phyloP scores from a whole-genome alignment of 768 basidiomycete genomes.

The Boletus pseudo-olivaceus region DNA sequence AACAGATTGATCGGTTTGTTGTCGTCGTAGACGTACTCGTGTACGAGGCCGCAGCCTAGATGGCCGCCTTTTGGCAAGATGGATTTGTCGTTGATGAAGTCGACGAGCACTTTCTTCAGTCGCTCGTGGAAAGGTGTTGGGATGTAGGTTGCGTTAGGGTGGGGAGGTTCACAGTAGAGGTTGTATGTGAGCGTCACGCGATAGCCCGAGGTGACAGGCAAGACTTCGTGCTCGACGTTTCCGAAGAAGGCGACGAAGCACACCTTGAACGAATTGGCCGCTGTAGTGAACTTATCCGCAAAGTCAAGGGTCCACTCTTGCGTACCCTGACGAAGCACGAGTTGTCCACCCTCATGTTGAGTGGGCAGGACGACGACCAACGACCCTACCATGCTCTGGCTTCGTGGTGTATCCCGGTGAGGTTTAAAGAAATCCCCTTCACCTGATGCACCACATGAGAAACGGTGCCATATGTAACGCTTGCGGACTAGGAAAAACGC shows the following conservation, averaged over 20 bases:
- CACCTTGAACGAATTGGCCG: not conserved
- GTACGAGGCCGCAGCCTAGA: conserved; percentile 34
- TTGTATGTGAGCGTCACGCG: conserved; percentile 45
- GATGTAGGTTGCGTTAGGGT: not conserved
- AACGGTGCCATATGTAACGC: not conserved
- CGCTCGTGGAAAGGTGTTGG: not conserved
- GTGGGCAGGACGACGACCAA: conserved; percentile 50
- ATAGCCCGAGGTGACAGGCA: conserved; percentile 37
- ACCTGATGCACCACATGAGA: not conserved
- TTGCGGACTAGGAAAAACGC: not conserved
- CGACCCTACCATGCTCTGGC: conserved; percentile 46
- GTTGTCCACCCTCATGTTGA: conserved; percentile 7
- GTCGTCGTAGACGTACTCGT: conserved; percentile 25
- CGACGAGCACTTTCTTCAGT: not conserved
- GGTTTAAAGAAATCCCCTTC: conserved; percentile 1
- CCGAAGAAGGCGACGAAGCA: conserved; percentile 43
- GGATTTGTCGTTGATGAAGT: conserved; percentile 21
- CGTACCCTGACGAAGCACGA: no score
- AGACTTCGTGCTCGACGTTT: conserved; percentile 45
- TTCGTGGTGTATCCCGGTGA: conserved; percentile 34
- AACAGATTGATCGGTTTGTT: no score
- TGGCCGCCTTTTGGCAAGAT: conserved; percentile 33
- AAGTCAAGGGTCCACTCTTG: conserved; percentile 41
- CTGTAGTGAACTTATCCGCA: conserved; percentile 8
- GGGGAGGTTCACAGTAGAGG: conserved; percentile 11